Conservation (phyloP, 2,329 filamentous ascomycete species). For the Phyllosticta citriasiana region DNA sequence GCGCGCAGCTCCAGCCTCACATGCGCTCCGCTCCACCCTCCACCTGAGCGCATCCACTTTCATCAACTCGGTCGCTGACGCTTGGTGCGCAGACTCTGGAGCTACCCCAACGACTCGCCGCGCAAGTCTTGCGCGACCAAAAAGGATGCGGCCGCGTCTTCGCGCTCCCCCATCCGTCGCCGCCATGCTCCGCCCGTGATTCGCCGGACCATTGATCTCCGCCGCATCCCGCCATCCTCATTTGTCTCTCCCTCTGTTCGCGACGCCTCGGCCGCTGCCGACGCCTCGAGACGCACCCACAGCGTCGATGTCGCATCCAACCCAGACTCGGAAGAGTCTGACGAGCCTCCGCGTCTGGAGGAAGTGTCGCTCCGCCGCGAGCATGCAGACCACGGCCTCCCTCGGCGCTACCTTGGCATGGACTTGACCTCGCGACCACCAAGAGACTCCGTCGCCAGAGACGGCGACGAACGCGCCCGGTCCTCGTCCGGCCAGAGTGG, state of each 20-base stretch:
- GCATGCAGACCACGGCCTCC: neutral
- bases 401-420: neutral
- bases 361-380: neutral
- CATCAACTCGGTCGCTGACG: constrained; percentile 2
- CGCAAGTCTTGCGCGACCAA: constrained; percentile 35
- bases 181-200: constrained; percentile 17
- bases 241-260: neutral
- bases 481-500: neutral
- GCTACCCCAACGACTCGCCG: constrained; percentile 36
- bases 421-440: neutral
- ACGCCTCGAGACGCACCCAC: neutral
- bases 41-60: neutral
- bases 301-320: neutral
- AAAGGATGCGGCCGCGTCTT: constrained; percentile 41
- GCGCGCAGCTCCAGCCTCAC: constrained; percentile 12
- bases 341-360: neutral
- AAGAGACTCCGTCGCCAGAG: neutral
- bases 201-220: neutral
- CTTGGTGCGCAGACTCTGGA: constrained; percentile 38
- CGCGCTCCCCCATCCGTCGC: constrained; percentile 50
- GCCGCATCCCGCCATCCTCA: neutral
- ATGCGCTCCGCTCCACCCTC: constrained; percentile 10
- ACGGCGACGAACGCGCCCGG: neutral
- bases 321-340: neutral
- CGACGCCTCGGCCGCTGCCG: neutral